Evolutionary conservation across 1,139 yeast species (phyloP), one percentile per base, ranked within the genome.

Genomic region (Geotrichum carabidarum): DNA sequence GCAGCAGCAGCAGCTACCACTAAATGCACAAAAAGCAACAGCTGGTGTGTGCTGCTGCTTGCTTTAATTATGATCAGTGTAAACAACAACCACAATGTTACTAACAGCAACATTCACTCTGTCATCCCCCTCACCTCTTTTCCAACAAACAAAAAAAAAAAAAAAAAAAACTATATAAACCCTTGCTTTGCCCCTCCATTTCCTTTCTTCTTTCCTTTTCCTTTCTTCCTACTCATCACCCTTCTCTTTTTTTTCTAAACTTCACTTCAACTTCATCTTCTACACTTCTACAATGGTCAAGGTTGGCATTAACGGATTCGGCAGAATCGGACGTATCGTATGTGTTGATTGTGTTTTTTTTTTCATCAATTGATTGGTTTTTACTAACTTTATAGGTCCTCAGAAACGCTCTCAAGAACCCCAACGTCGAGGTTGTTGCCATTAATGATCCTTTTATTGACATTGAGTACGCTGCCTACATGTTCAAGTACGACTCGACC

Each of bases 301-400:
- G 63, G 77, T 85, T 73, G 93, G 93, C 79, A 86, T 85, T 74
- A 85, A 85, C 84, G 93, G 93, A 71, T 85, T 85, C 84, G 94
- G 94, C 68, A 83, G 94, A 76, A 85, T 85, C 67, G 94, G 94
- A 65, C 88, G 94, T 76, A 82, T 85, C 71, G 82, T 50, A 50
- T n/a, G 53, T 50, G n/a, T n/a, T n/a, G n/a, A n/a, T n/a, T n/a
- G n/a, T n/a, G n/a, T n/a, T n/a, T n/a, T n/a, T 48, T 31, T 11
- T 47, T 14, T 30, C 17, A 14, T 41, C 34, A 31, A 31, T 35
- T 48, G 31, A 8, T 22, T 31, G 12, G 4, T n/a, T 1, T 8
- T 42, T 49, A 31, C 48, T 9, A 14, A 34, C 12, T 45, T 41
- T 36, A 32, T 31, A 58, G 62, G 67, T 84, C 64, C 78, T 85